These are phyloP conservation scores for Skeletonema costatum DNA, from an alignment of 108 stramenopile species.

Conservation along the genomic window DNA sequence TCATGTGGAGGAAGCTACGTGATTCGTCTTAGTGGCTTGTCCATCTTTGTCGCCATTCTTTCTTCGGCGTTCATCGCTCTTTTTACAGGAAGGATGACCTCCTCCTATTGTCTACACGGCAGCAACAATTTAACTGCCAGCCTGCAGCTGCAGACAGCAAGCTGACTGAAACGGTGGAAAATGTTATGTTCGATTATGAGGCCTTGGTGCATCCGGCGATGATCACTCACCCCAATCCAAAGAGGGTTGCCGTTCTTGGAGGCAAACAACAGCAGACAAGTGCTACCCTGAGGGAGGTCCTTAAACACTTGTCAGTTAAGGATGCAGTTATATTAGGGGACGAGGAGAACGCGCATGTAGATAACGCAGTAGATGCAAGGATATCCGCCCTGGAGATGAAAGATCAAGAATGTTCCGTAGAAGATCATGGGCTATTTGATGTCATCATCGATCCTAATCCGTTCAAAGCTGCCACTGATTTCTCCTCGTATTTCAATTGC, in stretches of 20 bases:
- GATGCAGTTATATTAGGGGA: not conserved
- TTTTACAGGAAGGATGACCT: not conserved
- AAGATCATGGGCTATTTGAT: not conserved
- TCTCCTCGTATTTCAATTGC: not conserved
- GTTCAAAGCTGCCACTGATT: not conserved
- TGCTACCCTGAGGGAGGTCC: not conserved
- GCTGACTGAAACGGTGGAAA: not conserved
- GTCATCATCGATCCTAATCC: not conserved
- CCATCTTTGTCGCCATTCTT: not conserved
- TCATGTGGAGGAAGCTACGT: not conserved
- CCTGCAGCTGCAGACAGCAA: too few relatives aligned
- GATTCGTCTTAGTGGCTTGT: not conserved
- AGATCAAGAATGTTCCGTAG: not conserved
- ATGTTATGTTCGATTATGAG: conserved; percentile 79
- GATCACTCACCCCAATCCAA: conserved; percentile 86
- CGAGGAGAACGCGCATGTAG: not conserved
- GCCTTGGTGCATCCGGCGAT: conserved; percentile 93
- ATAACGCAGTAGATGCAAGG: not conserved
- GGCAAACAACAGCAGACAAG: conserved; percentile 24
- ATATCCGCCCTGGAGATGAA: not conserved
- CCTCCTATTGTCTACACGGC: not conserved
- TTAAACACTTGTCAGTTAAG: not conserved
- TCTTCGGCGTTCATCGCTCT: not conserved
- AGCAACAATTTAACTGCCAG: too few relatives aligned
- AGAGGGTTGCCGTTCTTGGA: conserved; percentile 88